phyloP scores from a whole-genome alignment of 2,329 filamentous ascomycete species.

The Sclerotiophoma versabilis region DNA sequence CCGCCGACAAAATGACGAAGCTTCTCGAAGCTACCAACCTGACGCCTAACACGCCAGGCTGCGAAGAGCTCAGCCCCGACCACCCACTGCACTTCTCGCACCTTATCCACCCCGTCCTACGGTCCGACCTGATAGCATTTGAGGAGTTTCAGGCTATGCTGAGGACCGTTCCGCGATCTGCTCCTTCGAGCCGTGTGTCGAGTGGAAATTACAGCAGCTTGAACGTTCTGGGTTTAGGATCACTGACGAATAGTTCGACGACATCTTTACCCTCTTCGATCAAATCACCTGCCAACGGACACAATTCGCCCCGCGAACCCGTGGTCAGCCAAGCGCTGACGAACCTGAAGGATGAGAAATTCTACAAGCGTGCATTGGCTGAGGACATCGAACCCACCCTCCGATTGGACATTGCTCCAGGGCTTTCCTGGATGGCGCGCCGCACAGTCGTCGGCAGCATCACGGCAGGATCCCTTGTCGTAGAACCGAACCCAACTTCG shows the following conservation, averaged over 20 bases:
- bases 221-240: conserved; percentile 64
- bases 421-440: conserved; percentile 90
- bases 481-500: conserved; percentile 71
- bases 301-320: conserved; percentile 47
- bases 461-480: conserved; percentile 82
- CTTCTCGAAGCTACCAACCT: conserved; percentile 67
- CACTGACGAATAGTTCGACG: conserved; percentile 59
- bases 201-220: conserved; percentile 74
- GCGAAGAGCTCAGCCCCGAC: conserved; percentile 64
- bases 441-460: conserved; percentile 84
- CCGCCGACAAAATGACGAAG: conserved; percentile 63
- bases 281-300: conserved; percentile 50
- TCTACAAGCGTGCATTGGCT: conserved; percentile 86
- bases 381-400: conserved; percentile 97
- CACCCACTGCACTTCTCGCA: conserved; percentile 79
- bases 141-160: conserved; percentile 85
- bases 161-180: conserved; percentile 65
- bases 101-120: conserved; percentile 81
- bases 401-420: conserved; percentile 85
- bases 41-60: conserved; percentile 57
- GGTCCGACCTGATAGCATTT: conserved; percentile 80
- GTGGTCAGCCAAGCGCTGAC: conserved; percentile 51
- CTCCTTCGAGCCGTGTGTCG: conserved; percentile 70
- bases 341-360: conserved; percentile 86
- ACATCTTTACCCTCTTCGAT: conserved; percentile 63